Percentiles rank a stretch among this genome's conserved stretches.
phyloP scores from a whole-genome alignment of 2,329 filamentous ascomycete genomes.

The Diaporthe helianthi region DNA sequence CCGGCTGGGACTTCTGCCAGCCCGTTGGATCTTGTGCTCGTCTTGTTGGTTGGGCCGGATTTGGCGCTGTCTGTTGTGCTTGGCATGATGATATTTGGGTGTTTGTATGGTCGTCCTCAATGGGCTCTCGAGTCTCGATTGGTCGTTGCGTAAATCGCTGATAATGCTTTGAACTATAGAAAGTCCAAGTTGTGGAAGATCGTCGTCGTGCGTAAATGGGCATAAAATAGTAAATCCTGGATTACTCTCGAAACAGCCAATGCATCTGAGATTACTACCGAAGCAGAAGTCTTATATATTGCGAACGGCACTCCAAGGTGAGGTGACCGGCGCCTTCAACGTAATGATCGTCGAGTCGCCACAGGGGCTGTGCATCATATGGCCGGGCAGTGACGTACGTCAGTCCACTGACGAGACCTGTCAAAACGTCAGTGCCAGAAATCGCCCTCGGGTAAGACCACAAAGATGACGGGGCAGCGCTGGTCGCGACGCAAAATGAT shows the following conservation, averaged over 20 bases:
- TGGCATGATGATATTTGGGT: neutral
- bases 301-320: neutral
- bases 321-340: neutral
- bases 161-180: no score
- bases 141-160: neutral
- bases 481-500: neutral
- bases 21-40: neutral
- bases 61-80: neutral
- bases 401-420: neutral
- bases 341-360: constrained; percentile 23
- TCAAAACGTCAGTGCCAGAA: constrained; percentile 1
- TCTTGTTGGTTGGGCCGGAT: neutral
- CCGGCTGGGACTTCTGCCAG: neutral
- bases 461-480: neutral
- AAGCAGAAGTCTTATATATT: neutral
- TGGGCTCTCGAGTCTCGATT: neutral
- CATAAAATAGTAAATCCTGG: neutral
- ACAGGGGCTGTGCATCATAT: constrained; percentile 10
- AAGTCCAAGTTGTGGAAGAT: no score
- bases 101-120: no score
- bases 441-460: neutral
- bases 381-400: constrained; percentile 4
- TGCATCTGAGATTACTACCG: neutral
- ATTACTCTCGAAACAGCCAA: neutral
- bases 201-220: no score